phyloP scores from a whole-genome alignment of 441 rosid genomes.

The Manihot esculenta region DNA sequence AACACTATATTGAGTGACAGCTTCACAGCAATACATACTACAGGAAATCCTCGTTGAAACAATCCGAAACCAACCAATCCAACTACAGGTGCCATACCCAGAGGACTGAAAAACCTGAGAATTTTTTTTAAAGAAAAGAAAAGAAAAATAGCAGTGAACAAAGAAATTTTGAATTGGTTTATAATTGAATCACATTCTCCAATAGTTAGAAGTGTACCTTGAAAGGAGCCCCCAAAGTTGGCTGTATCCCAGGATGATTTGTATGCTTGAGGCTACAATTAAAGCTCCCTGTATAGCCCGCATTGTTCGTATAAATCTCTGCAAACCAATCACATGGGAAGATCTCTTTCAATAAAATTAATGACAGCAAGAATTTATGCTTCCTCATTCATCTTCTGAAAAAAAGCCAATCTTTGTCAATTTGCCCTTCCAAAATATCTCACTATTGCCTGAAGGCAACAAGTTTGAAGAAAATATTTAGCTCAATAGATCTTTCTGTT shows the following conservation, averaged over 20 bases:
- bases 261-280: slow-evolving; percentile 93
- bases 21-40: slow-evolving; percentile 40
- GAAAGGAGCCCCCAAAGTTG: slow-evolving; percentile 96
- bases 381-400: neutral
- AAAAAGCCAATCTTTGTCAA: neutral
- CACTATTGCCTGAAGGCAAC: neutral
- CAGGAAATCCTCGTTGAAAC: slow-evolving; percentile 92
- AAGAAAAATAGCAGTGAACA: neutral
- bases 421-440: neutral
- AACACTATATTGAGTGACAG: neutral
- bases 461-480: neutral
- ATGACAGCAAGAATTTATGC: neutral
- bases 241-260: slow-evolving; percentile 93
- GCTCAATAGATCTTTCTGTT: neutral
- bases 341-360: slow-evolving; percentile 41
- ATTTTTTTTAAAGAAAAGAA: no score
- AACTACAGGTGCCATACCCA: slow-evolving; percentile 98
- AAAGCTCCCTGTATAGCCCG: slow-evolving; percentile 98
- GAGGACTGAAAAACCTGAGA: slow-evolving; percentile 96
- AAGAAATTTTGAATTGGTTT: neutral
- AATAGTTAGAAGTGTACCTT: slow-evolving; percentile 46
- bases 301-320: slow-evolving; percentile 94
- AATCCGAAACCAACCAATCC: slow-evolving; percentile 90
- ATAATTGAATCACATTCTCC: slow-evolving; percentile 7
- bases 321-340: slow-evolving; percentile 42